Base-by-base conservation (phyloP, 148 eudicot genomes). In the Rhododendron ferrugineum region DNA sequence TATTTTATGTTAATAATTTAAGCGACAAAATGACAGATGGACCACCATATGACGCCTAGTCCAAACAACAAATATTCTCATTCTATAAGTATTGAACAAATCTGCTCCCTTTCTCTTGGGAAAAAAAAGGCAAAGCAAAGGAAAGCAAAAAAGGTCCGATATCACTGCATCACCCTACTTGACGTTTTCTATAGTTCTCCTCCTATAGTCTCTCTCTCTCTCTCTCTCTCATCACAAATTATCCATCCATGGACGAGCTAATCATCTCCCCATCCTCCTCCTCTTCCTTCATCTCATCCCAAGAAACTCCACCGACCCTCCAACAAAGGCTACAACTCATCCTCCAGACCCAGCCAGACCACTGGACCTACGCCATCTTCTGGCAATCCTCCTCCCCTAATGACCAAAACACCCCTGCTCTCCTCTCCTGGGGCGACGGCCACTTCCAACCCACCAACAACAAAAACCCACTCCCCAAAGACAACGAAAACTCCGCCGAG, bases 281-380 rank as follows among this genome's bases (percentile, higher is more conserved):
- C 62, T 82, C 85, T 16, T 81, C 90, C 40, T 18, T 83, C 60
- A 23, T 85, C 49, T 82, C 89, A 20, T 72, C 87, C 28, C 86
- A 54, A 52, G 76, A 73, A 84, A 44, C 44, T 32, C 78, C 77
- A 3, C 5, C 42, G 23, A 83, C 58, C 85, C 87, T 89, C 34
- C 88, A 86, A 44, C 87, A 86, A 47, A 89, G 86, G 75, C 92
- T 95, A 28, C 90, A 90, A 68, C 40, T 85, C 81, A 47, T 95
- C 7, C 86, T 95, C 14, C 92, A 93, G 42, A 85, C 68, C 81
- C 94, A 88, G 86, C 90, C 91, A 9, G 88, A 89, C 0, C 88
- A 88, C 85, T 96, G 98, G 99, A 78, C 89, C 79, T 94, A 95
- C 50, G 93, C 94, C 90, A 96, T 96, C 49, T 91, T 93, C 85